Evolutionary conservation across 2,329 filamentous ascomycete species (phyloP).

Genomic region (Didymella sp.): DNA sequence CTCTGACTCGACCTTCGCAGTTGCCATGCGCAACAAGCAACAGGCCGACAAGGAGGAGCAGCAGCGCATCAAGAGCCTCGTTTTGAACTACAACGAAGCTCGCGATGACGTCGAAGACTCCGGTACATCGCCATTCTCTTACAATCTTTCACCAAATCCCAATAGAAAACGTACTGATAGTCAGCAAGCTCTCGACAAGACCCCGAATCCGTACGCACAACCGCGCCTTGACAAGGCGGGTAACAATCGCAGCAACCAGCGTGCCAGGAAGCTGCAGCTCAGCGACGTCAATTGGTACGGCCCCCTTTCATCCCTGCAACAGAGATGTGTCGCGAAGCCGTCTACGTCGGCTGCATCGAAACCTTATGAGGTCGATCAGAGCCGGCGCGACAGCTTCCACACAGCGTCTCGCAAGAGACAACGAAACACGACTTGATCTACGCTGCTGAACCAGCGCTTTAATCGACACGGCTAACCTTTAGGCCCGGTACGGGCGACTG

Average conservation of each 20-base stretch:
- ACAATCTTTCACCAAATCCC: constrained; percentile 53
- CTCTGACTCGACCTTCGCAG: constrained; percentile 89
- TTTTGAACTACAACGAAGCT: constrained; percentile 89
- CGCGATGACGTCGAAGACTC: constrained; percentile 77
- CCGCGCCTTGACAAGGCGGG: constrained; percentile 63
- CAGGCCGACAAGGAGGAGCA: constrained; percentile 95
- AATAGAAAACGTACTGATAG: constrained; percentile 57
- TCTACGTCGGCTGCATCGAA: constrained; percentile 18
- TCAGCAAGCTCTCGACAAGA: constrained; percentile 50
- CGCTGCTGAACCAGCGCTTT: constrained; percentile 10
- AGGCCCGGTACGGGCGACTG: constrained; percentile 37
- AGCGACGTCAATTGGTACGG: constrained; percentile 97
- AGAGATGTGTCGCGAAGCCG: constrained; percentile 18
- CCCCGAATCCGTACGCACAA: constrained; percentile 53
- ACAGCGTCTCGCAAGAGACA: constrained; percentile 11
- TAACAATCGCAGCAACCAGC: constrained; percentile 75
- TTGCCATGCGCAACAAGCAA: constrained; percentile 95
- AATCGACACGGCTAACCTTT: constrained; percentile 33
- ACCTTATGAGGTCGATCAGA: constrained; percentile 18
- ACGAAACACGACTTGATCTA: constrained; percentile 17
- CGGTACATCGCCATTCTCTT: constrained; percentile 65
- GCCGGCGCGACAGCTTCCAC: constrained; percentile 18
- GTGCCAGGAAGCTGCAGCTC: constrained; percentile 87
- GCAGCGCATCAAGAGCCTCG: constrained; percentile 96
- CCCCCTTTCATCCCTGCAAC: constrained; percentile 30